Base-by-base conservation (phyloP, 2,329 filamentous ascomycete species). In the Alternaria ethzedia region DNA sequence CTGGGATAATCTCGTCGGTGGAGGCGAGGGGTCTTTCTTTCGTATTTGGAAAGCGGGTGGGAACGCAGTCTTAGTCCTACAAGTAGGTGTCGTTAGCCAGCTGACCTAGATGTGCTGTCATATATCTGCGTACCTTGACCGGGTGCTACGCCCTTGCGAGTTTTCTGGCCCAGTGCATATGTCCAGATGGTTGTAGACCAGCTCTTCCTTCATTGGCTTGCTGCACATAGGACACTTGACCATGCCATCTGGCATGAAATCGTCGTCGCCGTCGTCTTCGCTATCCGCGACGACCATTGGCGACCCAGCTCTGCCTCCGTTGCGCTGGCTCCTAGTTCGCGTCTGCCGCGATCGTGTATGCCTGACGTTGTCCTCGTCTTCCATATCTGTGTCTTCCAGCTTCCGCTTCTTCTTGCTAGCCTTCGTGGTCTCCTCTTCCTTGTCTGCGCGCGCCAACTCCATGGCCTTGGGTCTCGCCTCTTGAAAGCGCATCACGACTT, bases 221-320 rank as follows among this genome's bases (percentile, higher is more conserved):
- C 84, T 83, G 77, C 96, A 99, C 17, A 95, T 90, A 0, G 96
- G 96, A 77, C 96, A 99, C 44, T 88, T 85, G 1, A 94, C 92
- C 13, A 96, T 83, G 4, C 92, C 93, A 70, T 96, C 91, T 26
- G 75, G 74, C 20, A 76, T 11, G 54, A 74, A 76, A n/a, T 91
- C 89, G 4, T 68, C 64, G 50, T 78, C 74, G 10, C 78, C 76
- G 43, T 79, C 78, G 25, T 83, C 79, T 23, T 79, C 81, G 20
- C 80, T 80, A 26, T 78, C 75, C 11, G 81, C 70, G 46, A 78
- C 63, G 49, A 81, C 78, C 32, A 80, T 70, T 8, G 79, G 76
- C 58, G 76, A 73, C 41, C 67, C 63, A 23, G 65, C 59, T 20
- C 73, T 70, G 10, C 70, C 75, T 10, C 75, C 72, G 13, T 75